Conservation (phyloP, 1,139 yeast species). For the Sugiyamaella paludigena region DNA sequence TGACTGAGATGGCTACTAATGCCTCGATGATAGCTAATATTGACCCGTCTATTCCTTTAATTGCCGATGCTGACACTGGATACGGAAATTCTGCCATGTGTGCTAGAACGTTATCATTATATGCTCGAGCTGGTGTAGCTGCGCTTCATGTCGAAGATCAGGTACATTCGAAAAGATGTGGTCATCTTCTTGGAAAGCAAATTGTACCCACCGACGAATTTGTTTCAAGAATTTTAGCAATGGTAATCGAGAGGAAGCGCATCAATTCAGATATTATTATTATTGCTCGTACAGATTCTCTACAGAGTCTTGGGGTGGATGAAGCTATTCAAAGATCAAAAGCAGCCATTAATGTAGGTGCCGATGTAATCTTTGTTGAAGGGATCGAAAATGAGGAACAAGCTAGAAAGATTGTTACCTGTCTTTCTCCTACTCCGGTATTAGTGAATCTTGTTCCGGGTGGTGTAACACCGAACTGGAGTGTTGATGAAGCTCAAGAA, state of each 20-base stretch:
- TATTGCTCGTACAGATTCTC: slow-evolving; percentile 19
- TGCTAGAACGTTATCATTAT: slow-evolving; percentile 15
- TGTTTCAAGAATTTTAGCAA: slow-evolving; percentile 14
- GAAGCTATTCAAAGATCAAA: slow-evolving; percentile 16
- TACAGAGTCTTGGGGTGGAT: slow-evolving; percentile 16
- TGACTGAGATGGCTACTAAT: slow-evolving; percentile 19
- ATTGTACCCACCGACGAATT: slow-evolving; percentile 16
- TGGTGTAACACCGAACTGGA: slow-evolving; percentile 19
- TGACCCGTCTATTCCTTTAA: slow-evolving; percentile 13
- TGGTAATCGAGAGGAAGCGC: slow-evolving; percentile 18
- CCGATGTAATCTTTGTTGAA: slow-evolving; percentile 19
- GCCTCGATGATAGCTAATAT: slow-evolving; percentile 16
- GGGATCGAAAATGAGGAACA: slow-evolving; percentile 16
- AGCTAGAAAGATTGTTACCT: slow-evolving; percentile 11
- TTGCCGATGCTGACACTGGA: slow-evolving; percentile 21
- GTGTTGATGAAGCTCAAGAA: slow-evolving; percentile 8
- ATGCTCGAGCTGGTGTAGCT: slow-evolving; percentile 18
- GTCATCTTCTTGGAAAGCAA: slow-evolving; percentile 19
- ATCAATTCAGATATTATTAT: slow-evolving; percentile 15
- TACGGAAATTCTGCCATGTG: slow-evolving; percentile 19
- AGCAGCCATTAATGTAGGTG: slow-evolving; percentile 14
- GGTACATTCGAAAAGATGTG: slow-evolving; percentile 17
- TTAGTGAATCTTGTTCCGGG: slow-evolving; percentile 16
- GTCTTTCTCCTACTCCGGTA: slow-evolving; percentile 15
- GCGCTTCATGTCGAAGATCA: slow-evolving; percentile 21